Percentiles rank a stretch among this genome's conserved stretches.
These are phyloP conservation scores for Talaromyces funiculosus DNA, from an alignment of 2,329 filamentous ascomycete species.

Conservation along the genomic window DNA sequence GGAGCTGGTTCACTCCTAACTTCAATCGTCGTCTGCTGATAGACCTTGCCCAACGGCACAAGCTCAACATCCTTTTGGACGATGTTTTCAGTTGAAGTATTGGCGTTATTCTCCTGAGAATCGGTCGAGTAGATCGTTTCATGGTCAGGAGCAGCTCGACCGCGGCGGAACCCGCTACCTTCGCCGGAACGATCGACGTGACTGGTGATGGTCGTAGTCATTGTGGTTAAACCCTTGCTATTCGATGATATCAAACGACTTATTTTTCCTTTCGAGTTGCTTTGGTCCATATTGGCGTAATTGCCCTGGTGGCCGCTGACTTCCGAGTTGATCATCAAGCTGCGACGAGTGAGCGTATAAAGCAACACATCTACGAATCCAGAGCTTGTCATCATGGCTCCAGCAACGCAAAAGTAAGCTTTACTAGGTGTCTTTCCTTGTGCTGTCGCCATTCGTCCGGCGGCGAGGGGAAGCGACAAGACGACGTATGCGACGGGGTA, in stretches of 20 bases:
- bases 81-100: conserved; percentile 40
- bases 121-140: conserved; percentile 26
- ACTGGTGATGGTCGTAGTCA: conserved; percentile 27
- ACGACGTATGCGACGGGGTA: conserved; percentile 53
- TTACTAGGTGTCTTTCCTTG: conserved; percentile 28
- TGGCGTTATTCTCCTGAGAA: neutral
- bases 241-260: neutral
- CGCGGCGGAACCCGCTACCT: conserved; percentile 13
- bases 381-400: conserved; percentile 53
- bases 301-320: conserved; percentile 25
- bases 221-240: conserved; percentile 12
- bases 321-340: conserved; percentile 50
- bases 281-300: conserved; percentile 5
- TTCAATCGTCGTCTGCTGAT: conserved; percentile 42
- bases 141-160: conserved; percentile 19
- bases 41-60: conserved; percentile 34
- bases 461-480: conserved; percentile 58
- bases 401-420: conserved; percentile 48
- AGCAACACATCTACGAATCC: conserved; percentile 55
- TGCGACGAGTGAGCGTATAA: conserved; percentile 53
- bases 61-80: conserved; percentile 30
- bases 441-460: conserved; percentile 40
- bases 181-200: conserved; percentile 18
- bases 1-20: conserved; percentile 24
- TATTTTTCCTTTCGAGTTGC: neutral